Base-by-base conservation (phyloP, 257 asterid species). In the Penstemon davidsonii region DNA sequence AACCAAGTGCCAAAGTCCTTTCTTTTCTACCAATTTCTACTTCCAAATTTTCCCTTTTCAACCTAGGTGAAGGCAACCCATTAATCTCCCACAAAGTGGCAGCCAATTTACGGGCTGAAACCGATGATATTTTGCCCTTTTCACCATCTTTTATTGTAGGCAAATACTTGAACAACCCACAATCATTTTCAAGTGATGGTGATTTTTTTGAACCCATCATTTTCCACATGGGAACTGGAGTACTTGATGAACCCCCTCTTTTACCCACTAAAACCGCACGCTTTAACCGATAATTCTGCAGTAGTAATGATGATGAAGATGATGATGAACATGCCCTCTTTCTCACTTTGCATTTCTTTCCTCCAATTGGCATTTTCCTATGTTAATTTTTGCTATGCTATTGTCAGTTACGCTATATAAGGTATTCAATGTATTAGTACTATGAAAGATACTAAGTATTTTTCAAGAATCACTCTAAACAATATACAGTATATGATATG, bases 31-130 rank as follows among this genome's bases (percentile, higher is more conserved):
- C 69, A 77, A 69, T 54, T 75, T 77, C 88, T 42, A 62, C 70
- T 69, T 80, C 87, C 79, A 82, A 41, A 78, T 49, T 51, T 10
- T 77, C 81, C 67, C 79, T 78, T 62, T 74, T 85, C 68, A 59
- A 66, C 75, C 85, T 80, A 19, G 90, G 75, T 6, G 88, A 71
- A 72, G 81, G 69, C 82, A 88, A 72, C 8, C 81, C 89, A 79
- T 92, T 82, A 58, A 84, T 83, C 83, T 86, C 98, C 98, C 98
- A 92, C 56, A 88, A 76, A 73, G 89, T 82, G 62, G 97, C 96
- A 51, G 87, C 95, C 74, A 92, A 65, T 83, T 85, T 87, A 13
- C 97, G 74, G 46, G 97, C 98, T 8, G 97, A 92, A 8, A 92
- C 85, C 25, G 91, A 79, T 40, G 78, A 65, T 37, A 80, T 90